Base-by-base conservation (phyloP, 2,329 filamentous ascomycete genomes). In the Sporothrix inflata region DNA sequence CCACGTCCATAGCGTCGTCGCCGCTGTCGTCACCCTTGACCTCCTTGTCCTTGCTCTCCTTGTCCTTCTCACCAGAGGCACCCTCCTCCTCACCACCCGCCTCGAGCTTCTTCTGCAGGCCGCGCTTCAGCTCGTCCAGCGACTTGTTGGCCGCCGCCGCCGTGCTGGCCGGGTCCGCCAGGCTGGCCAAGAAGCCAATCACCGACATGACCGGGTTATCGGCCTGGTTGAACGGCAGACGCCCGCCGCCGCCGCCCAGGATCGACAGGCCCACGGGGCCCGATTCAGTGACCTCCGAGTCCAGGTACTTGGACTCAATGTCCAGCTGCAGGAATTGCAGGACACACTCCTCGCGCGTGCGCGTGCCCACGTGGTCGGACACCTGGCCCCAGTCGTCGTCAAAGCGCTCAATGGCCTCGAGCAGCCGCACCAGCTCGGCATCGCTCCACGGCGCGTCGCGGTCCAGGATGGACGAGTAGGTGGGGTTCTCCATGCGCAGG, bases 131-230 rank as follows among this genome's bases (percentile, higher is more conserved):
- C 78, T 95, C 92, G 51, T 93, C 92, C 1, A 97, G 92, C 27
- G 93, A 96, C 77, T 92, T 94, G 76, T 92, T 94, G 9, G 95
- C 94, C 0, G 96, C 95, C 0, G 94, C 94, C 0, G 96, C 95
- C 2, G 96, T 94, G 75, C 95, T 94, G 61, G 90, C 91, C 1
- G 96, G 95, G 76, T 98, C 94, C 1, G 94, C 93, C 73, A 99
- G 88, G 75, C 94, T 93, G 66, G 95, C 95, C 12, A 99, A 86
- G 85, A 98, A 99, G 70, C 93, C 92, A 76, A 99, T 93, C 2
- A 98, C 96, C 24, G 94, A 97, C 88, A 99, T 91, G 75, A 99
- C 93, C 0, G 97, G 95, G 81, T 98, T 99, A 78, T 99, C 96
- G 16, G 92, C 91, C 79, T 97, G 93, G 80, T 89, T 94, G 81